Base-by-base conservation (phyloP, 2,329 filamentous ascomycete species). In the Scedosporium minutisporum region DNA sequence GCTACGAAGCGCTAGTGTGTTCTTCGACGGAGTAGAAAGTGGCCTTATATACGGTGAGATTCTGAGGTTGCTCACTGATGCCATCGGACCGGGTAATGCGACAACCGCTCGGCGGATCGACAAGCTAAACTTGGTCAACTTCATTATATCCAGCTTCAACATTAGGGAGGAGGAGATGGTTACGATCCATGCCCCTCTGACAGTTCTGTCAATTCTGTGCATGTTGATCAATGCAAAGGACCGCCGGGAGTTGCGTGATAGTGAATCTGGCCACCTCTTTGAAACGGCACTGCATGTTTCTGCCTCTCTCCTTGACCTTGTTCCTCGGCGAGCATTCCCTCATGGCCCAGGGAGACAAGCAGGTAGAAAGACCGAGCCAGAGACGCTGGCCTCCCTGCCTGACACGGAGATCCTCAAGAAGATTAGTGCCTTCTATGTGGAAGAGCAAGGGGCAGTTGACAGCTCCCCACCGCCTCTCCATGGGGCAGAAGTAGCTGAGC, bases 1-100 rank as follows among this genome's bases (percentile, higher is more conserved):
- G 2, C 82, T 97, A 67, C 87, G 91, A 67, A 97, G 93, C 71
- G 95, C 93, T 4, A 96, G 90, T 71, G 88, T 95, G 48, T 99
- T 99, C 75, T 99, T 99, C 68, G 95, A 99, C 71, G 93, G 93
- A 4, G 93, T 97, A 46, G 95, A 99, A 74, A 96, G 93, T 69
- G 89, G 90, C 6, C 79, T 97, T 21, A 96, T 99, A 57, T 99
- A 96, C 79, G 87, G 88, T 58, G 91, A 96, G 71, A 80, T 96
- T 63, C 78, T 91, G 63, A 79, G 84, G 12, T 80, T 95, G 51
- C 77, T 95, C 64, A 80, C 81, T 1, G 80, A 86, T 67, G 78
- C 83, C n/a, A 76, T 87, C 61, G 77, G 78, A 2, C 75, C 80
- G 4, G 78, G 78, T 23, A 75, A 71, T 42, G 62, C 77, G n/a